Evolutionary conservation across 148 eudicot species (phyloP).

Genomic region (Spergularia marina): DNA sequence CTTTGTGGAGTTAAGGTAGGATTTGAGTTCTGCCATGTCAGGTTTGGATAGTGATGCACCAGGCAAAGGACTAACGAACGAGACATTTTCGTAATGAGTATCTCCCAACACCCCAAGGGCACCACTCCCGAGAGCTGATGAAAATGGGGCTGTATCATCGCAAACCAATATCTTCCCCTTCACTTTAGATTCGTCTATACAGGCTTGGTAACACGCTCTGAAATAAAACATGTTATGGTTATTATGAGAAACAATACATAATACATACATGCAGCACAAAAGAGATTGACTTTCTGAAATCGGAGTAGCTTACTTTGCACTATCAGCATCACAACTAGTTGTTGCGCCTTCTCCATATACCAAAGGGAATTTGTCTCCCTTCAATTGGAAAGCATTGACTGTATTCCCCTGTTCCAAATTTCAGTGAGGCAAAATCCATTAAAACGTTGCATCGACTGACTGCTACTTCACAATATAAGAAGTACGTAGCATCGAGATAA

Average conservation of each 20-base stretch:
- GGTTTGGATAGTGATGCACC: constrained; percentile 1
- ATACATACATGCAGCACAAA: neutral
- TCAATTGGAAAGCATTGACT: constrained; percentile 32
- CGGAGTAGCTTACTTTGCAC: constrained; percentile 17
- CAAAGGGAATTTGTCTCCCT: constrained; percentile 33
- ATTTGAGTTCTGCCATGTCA: constrained; percentile 2
- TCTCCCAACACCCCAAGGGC: constrained; percentile 25
- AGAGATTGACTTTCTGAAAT: neutral
- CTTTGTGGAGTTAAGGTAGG: constrained; percentile 33
- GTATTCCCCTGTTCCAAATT: constrained; percentile 34
- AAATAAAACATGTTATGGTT: neutral
- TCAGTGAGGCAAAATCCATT: neutral
- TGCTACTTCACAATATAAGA: too few relatives aligned
- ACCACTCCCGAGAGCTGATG: constrained; percentile 6
- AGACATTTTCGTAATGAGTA: neutral
- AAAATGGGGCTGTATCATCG: neutral
- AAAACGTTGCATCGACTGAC: too few relatives aligned
- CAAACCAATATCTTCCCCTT: constrained; percentile 39
- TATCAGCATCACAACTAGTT: neutral
- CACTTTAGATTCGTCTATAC: constrained; percentile 24
- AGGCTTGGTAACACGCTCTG: neutral
- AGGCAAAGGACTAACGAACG: constrained; percentile 20
- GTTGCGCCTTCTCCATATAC: constrained; percentile 31
- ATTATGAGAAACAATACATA: neutral
- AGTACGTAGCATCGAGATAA: too few relatives aligned